Evolutionary conservation across 2,329 filamentous ascomycete genomes (phyloP).

Genomic region (Ophiostoma ips): DNA sequence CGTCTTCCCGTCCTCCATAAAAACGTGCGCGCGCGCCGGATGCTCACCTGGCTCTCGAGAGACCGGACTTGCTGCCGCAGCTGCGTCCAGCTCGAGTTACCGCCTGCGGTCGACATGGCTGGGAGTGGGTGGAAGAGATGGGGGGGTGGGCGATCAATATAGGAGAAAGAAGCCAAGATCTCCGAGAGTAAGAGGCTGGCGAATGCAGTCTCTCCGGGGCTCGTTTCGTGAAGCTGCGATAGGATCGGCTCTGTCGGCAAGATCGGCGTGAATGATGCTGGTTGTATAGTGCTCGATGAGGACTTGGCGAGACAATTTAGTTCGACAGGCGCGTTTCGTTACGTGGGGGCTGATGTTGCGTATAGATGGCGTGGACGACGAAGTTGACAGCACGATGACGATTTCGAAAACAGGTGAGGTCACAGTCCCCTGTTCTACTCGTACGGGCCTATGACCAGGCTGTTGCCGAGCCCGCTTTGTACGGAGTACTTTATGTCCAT

Average conservation of each 20-base stretch:
- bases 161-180: neutral
- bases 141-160: neutral
- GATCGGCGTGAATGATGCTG: no score
- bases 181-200: neutral
- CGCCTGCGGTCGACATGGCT: slow-evolving; percentile 12
- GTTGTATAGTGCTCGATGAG: no score
- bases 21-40: no score
- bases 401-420: neutral
- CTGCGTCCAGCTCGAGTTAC: slow-evolving; percentile 67
- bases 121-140: no score
- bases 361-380: neutral
- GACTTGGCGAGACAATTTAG: neutral
- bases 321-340: neutral
- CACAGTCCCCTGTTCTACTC: neutral
- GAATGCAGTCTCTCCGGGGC: no score
- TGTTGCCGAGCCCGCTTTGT: neutral
- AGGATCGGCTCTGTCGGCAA: no score
- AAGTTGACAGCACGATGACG: neutral
- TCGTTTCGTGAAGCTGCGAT: no score
- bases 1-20: no score
- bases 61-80: slow-evolving; percentile 82
- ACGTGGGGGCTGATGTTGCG: neutral
- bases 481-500: no score
- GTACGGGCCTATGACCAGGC: neutral
- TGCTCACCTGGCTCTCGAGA: slow-evolving; percentile 69